phyloP scores from a whole-genome alignment of 805 yeast genomes.

The Schwanniomyces vanrijiae region DNA sequence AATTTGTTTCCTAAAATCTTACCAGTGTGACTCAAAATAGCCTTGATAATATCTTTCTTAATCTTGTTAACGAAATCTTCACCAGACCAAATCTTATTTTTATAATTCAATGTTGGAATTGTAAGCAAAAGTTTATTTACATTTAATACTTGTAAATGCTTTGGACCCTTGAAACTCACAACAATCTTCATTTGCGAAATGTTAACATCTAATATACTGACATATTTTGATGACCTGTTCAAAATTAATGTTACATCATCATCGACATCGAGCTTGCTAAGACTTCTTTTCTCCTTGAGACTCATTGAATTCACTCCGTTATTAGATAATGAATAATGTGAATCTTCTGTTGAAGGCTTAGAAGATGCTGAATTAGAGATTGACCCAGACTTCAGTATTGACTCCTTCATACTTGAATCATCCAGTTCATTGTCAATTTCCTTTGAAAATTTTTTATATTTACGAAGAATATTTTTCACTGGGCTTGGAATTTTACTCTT shows the following conservation, averaged over 20 bases:
- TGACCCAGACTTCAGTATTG: neutral
- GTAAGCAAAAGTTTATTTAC: slow-evolving; percentile 70
- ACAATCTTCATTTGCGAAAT: slow-evolving; percentile 43
- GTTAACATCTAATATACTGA: slow-evolving; percentile 37
- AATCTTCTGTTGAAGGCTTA: slow-evolving; percentile 7
- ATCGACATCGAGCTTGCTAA: slow-evolving; percentile 11
- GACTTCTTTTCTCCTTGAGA: slow-evolving; percentile 4
- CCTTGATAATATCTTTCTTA: slow-evolving; percentile 60
- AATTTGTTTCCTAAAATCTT: slow-evolving; percentile 78
- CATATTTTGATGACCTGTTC: slow-evolving; percentile 42
- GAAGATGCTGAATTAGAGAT: slow-evolving; percentile 4
- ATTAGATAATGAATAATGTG: slow-evolving; percentile 3
- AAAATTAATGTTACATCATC: slow-evolving; percentile 44
- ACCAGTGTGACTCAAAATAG: slow-evolving; percentile 67
- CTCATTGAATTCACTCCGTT: neutral
- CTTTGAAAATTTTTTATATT: neutral
- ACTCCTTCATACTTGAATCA: neutral
- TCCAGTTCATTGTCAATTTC: neutral
- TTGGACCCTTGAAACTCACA: slow-evolving; percentile 76
- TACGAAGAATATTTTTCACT: neutral
- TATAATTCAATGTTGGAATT: slow-evolving; percentile 57
- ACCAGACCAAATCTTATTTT: slow-evolving; percentile 56
- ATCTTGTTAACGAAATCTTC: slow-evolving; percentile 64
- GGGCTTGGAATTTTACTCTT: slow-evolving; percentile 4
- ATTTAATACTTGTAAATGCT: slow-evolving; percentile 66